Base-by-base conservation (phyloP, 177 flowering plant species). In the Vitis hybrid region DNA sequence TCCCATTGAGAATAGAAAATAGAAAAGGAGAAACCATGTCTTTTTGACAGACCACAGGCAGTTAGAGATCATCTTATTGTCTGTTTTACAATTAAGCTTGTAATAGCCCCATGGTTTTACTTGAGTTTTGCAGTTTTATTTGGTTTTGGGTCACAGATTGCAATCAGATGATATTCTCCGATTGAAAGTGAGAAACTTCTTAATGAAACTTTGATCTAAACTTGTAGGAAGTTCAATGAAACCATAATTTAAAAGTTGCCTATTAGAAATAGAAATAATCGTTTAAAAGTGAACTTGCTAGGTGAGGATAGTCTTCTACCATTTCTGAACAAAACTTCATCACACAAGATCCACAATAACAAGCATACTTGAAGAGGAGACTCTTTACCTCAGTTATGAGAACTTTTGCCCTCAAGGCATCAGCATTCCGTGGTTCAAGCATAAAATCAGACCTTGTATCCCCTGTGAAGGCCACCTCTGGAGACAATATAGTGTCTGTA, bases 391-490 rank as follows among this genome's bases (percentile, higher is more conserved):
- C 99, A 62, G 97, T 95, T 73, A 95, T 91, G 67, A 95, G 97
- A 79, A 95, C 63, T 74, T 95, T 95, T 64, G 98, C 93, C 76
- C 97, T 87, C 79, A 95, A 78, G 7, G 97, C 99, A 86, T 95
- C 99, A 64, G 98, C 88, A 85, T 83, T 93, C 12, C 85, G 89
- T 70, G 97, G 97, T 70, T 95, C 85, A 62, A 91, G 87, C 84
- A 91, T 83, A 78, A 85, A 95, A 46, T 93, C 97, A 61, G 98
- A 80, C 1, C 86, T 89, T 55, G 99, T 95, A 70, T 93, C 99
- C 52, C 99, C 99, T 1, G 98, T 95, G 76, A 95, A 93, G 51
- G 99, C 98, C 71, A 95, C 89, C 82, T 95, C 99, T 60, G 99
- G 99, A 65, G 89, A 87, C 80, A 95, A 77, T 60, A 91, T 79